A percentile compares a stretch with the other conserved stretches of the same genome.
Evolutionary conservation across 2,329 filamentous ascomycete genomes (phyloP).

Genomic region (Fusarium guadeloupense): DNA sequence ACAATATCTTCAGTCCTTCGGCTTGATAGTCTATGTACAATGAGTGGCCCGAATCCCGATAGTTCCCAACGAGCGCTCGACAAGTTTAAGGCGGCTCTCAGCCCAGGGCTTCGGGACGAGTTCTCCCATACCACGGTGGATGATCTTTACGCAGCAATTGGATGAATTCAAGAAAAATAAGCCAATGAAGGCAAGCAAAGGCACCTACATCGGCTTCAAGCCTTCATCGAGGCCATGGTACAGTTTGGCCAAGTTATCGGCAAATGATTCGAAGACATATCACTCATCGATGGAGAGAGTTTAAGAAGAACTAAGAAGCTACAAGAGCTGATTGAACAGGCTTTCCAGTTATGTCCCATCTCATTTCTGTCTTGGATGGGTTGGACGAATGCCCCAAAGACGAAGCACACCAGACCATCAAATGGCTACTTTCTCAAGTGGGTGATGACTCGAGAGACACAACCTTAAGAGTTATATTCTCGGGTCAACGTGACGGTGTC

Average conservation of each 20-base stretch:
- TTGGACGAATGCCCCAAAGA: conserved; percentile 12
- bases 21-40: neutral
- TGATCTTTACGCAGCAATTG: neutral
- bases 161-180: neutral
- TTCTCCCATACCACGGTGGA: conserved; percentile 2
- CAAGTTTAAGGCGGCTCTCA: neutral
- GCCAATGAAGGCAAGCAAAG: neutral
- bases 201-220: neutral
- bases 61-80: conserved; percentile 5
- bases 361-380: conserved; percentile 9
- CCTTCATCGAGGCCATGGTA: conserved; percentile 15
- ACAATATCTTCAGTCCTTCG: no score
- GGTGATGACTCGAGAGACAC: neutral
- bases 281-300: neutral
- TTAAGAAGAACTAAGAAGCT: conserved; percentile 3
- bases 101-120: neutral
- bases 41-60: neutral
- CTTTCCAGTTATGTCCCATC: neutral
- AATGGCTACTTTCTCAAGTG: conserved; percentile 3
- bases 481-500: conserved; percentile 10
- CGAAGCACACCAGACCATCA: neutral
- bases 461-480: conserved; percentile 10
- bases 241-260: conserved; percentile 1
- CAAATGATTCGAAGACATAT: neutral
- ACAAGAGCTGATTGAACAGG: neutral